Percentiles rank a stretch among this genome's conserved stretches.
Conservation (phyloP, 257 asterid species). For the Ocimum tenuiflorum region DNA sequence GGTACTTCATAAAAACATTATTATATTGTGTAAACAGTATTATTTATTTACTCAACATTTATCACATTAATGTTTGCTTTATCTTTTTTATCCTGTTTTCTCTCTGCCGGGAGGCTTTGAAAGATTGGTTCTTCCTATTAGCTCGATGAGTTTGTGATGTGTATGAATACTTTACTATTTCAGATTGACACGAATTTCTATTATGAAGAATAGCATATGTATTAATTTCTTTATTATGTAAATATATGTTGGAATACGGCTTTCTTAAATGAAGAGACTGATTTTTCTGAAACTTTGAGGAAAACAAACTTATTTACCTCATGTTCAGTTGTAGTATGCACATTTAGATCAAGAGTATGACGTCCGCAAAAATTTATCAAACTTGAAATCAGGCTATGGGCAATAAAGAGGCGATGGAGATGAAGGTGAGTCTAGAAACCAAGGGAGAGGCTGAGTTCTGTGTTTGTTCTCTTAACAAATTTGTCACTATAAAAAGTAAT, state of each 20-base stretch:
- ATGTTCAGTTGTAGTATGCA: neutral
- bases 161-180: neutral
- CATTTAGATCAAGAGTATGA: neutral
- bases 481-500: slow-evolving; percentile 45
- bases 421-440: slow-evolving; percentile 50
- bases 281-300: neutral
- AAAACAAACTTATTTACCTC: neutral
- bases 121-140: neutral
- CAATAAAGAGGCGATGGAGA: slow-evolving; percentile 51
- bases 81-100: neutral
- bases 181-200: neutral
- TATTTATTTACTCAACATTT: neutral
- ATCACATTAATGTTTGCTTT: neutral
- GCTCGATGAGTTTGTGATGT: neutral
- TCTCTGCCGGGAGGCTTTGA: neutral
- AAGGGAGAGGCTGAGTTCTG: slow-evolving; percentile 54
- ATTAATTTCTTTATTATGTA: too few species aligned
- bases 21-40: neutral
- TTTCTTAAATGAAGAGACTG: too few species aligned
- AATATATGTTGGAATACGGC: too few species aligned
- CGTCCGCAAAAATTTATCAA: neutral
- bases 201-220: too few species aligned
- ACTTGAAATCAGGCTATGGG: slow-evolving; percentile 47
- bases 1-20: slow-evolving; percentile 23
- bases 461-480: slow-evolving; percentile 51